Evolutionary conservation across 2,329 filamentous ascomycete species (phyloP), one percentile per base, ranked within the genome.

Genomic region (Trichoderma cornu-damae): DNA sequence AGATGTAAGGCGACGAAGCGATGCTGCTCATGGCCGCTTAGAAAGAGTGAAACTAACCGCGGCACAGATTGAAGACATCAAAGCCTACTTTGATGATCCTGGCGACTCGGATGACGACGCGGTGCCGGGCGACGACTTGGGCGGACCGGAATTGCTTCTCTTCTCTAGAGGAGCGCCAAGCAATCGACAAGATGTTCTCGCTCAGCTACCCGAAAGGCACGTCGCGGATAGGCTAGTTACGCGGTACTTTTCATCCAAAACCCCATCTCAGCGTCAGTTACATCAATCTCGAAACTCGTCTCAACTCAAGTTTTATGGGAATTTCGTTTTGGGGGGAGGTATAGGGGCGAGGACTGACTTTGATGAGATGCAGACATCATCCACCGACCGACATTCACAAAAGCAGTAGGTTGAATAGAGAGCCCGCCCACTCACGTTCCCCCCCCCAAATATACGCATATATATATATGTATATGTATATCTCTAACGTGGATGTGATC

Each of bases 1-100:
- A 64, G 79, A 84, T 71, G 81, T 83, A 62, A 56, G 2, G 3
- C 3, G 8, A 24, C n/a, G n/a, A n/a, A n/a, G n/a, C n/a, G n/a
- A n/a, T n/a, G n/a, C n/a, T n/a, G n/a, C n/a, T n/a, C n/a, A n/a
- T 43, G 37, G 28, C 5, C 8, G 16, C 16, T 12, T 43, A 28
- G 30, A 32, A 9, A 24, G 14, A 18, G 7, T 22, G 43, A 48
- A 11, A 30, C 44, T 54, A 16, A 55, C 28, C 24, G 7, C n/a
- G 11, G 16, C 18, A 8, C 62, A 84, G 79, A 83, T 84, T 47
- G 79, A 84, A 64, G 80, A 84, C 57, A 70, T 84, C 7, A 82
- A 83, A 66, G 73, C 70, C 56, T 84, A 81, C 61, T 83, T 84
- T 65, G 77, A 81, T 22, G 75, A 81, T 28, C 67, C 74, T 0